Base-by-base conservation (phyloP, 164 flowering plant genomes). In the Tetracentron sinense region DNA sequence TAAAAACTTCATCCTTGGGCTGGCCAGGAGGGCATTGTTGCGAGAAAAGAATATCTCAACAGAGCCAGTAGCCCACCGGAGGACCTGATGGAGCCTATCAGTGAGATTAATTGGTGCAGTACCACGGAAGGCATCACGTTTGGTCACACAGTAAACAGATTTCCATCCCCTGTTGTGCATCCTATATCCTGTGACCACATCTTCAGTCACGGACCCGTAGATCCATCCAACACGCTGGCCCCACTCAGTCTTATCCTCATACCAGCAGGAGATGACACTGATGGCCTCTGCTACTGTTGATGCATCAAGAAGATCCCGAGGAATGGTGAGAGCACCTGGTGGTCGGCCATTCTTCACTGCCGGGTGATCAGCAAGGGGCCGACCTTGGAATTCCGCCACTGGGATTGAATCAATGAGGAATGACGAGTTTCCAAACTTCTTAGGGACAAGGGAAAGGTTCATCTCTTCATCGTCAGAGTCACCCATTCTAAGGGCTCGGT, bases 41-140 rank as follows among this genome's bases (percentile, higher is more conserved):
- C 95, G 78, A 7, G 93, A 87, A 74, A 91, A 85, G 75, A 89
- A 89, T 8, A 91, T 89, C 71, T 90, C 96, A 11, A 90, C 96
- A 0, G 96, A 89, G 14, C 92, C 96, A 7, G 90, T 85, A 7
- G 96, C 96, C 96, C 96, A 89, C 1, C 96, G 74, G n/a, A 89
- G 88, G n/a, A 89, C 96, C 69, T 89, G 93, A 63, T 89, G 93
- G 12, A 89, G 91, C 54, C 96, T 54, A 50, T 89, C 96, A 0
- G 96, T 85, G 25, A 89, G 85, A 58, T 89, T 89, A 66, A 89
- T 89, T 0, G 96, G 96, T 8, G 96, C 96, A 28, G 96, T 79
- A 2, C 96, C 96, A 20, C 87, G 87, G 71, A 90, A 90, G 25
- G 96, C 96, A 62, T 85, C 90, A 5, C 90, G 70, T 48, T 86